Percentiles rank a stretch among this genome's conserved stretches.
These are phyloP conservation scores for Glycine latifolia DNA, from an alignment of 306 rosid species.

Conservation along the genomic window DNA sequence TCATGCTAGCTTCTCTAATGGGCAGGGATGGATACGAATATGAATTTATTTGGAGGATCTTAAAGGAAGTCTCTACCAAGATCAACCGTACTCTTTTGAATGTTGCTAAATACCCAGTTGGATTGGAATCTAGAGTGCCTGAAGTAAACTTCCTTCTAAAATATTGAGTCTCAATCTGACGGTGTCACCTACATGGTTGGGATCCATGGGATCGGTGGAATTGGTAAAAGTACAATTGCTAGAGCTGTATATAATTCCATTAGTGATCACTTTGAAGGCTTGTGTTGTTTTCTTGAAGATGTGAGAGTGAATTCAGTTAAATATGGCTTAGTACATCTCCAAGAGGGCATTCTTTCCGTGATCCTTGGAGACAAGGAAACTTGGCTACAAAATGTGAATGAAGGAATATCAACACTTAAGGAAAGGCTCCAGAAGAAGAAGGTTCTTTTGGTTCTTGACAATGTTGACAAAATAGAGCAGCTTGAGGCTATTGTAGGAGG, in stretches of 20 bases:
- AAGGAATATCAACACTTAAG: neutral
- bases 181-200: neutral
- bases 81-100: neutral
- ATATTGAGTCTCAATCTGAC: neutral
- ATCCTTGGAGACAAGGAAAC: neutral
- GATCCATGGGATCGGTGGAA: neutral
- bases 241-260: neutral
- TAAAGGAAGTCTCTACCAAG: neutral
- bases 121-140: neutral
- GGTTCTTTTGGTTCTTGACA: too few relatives aligned
- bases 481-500: constrained; percentile 9
- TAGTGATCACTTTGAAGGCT: constrained; percentile 2
- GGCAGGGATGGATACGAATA: neutral
- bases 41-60: neutral
- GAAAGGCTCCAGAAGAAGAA: neutral
- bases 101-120: neutral
- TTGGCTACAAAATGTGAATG: neutral
- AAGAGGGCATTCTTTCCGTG: neutral
- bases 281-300: constrained; percentile 10
- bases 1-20: neutral
- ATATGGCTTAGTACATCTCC: constrained; percentile 12
- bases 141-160: neutral
- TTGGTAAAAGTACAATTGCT: constrained; percentile 19
- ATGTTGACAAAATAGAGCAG: neutral
- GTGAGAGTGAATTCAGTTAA: neutral